phyloP scores from a whole-genome alignment of 2,329 filamentous ascomycete genomes.

The Ambrosiella beaveri region DNA sequence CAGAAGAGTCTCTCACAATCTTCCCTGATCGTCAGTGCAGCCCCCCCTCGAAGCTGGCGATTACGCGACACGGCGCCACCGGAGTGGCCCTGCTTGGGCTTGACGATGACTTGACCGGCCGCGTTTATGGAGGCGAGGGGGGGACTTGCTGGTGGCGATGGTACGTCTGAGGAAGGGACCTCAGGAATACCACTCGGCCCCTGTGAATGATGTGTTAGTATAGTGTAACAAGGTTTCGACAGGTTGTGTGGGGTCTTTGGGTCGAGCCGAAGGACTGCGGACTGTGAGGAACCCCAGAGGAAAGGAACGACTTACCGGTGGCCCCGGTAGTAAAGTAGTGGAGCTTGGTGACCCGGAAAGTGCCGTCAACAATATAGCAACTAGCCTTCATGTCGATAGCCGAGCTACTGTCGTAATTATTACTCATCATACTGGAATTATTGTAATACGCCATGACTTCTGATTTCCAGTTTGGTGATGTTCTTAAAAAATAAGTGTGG shows the following conservation, averaged over 20 bases:
- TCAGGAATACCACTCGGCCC: conserved; percentile 91
- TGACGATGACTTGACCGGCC: conserved; percentile 46
- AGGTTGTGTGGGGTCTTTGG: background rate
- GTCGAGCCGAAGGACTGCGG: background rate
- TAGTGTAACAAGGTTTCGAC: background rate
- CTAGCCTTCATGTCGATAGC: conserved; percentile 47
- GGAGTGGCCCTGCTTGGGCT: conserved; percentile 32
- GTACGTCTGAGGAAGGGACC: conserved; percentile 69
- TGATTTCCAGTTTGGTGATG: conserved; percentile 15
- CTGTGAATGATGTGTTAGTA: conserved; percentile 21
- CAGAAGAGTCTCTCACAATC: conserved; percentile 99
- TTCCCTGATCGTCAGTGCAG: conserved; percentile 91
- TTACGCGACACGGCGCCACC: conserved; percentile 20
- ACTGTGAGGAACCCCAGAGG: background rate
- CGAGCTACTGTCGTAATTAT: conserved; percentile 60
- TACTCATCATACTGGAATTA: conserved; percentile 48
- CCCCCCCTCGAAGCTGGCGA: conserved; percentile 59
- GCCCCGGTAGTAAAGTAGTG: conserved; percentile 92
- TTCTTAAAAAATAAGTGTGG: conserved; percentile 2
- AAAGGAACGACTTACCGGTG: conserved; percentile 39
- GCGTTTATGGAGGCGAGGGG: conserved; percentile 59
- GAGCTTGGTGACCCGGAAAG: conserved; percentile 59
- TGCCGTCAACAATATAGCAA: conserved; percentile 70
- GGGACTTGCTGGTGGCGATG: conserved; percentile 76
- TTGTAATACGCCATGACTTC: conserved; percentile 50